phyloP scores from a whole-genome alignment of 75 land plant genomes.

The Picea glauca region DNA sequence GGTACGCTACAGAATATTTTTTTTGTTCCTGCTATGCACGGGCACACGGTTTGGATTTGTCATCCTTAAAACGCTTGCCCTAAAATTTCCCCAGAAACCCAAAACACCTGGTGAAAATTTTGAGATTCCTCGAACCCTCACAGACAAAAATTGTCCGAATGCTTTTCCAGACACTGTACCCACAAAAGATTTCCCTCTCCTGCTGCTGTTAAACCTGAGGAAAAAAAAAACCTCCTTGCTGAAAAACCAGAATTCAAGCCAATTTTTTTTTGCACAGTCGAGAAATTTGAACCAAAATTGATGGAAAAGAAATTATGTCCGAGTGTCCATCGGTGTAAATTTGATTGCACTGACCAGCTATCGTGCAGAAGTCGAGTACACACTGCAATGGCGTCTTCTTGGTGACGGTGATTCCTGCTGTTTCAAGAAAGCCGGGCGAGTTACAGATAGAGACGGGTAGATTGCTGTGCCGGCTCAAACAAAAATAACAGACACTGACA shows the following conservation, averaged over 20 bases:
- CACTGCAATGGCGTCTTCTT: too few relatives aligned
- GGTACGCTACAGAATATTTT: background rate
- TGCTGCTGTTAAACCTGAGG: too few relatives aligned
- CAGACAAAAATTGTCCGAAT: too few relatives aligned
- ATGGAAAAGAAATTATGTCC: background rate
- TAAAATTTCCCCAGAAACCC: background rate
- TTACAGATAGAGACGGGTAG: background rate
- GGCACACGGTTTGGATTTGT: background rate
- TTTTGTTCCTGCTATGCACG: background rate
- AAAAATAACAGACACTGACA: conserved; percentile 1
- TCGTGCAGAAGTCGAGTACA: too few relatives aligned
- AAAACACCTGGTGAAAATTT: background rate
- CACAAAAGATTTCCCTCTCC: too few relatives aligned
- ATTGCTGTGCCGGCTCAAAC: background rate
- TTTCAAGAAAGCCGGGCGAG: background rate
- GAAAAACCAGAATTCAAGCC: too few relatives aligned
- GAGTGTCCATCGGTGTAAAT: background rate
- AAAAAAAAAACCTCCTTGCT: too few relatives aligned
- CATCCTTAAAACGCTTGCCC: background rate
- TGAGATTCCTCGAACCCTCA: background rate
- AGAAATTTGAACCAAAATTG: background rate
- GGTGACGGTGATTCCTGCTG: background rate
- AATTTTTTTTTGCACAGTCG: too few relatives aligned
- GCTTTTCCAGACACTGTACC: too few relatives aligned
- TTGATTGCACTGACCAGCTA: too few relatives aligned